A percentile compares a stretch with the other conserved stretches of the same genome.
Evolutionary conservation across 2,329 filamentous ascomycete species (phyloP).

Genomic region (Epichloe gansuensis): DNA sequence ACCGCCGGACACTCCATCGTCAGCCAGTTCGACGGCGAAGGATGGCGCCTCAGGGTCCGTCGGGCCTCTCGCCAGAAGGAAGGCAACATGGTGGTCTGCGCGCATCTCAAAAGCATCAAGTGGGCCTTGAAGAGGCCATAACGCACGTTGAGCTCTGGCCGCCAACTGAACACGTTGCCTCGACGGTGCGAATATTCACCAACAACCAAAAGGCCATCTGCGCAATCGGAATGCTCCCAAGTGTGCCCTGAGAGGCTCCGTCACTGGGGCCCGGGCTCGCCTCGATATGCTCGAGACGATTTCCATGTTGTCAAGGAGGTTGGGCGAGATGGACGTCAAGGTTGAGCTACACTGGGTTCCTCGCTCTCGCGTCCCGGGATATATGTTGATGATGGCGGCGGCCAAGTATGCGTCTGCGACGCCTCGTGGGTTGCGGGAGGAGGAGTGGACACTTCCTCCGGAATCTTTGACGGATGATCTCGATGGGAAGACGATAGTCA

Average conservation of each 20-base stretch:
- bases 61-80: not conserved
- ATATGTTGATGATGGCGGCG: not conserved
- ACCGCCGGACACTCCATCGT: not conserved
- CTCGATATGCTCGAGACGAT: not conserved
- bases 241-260: not conserved
- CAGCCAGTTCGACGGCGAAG: not conserved
- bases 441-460: not conserved
- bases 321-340: not conserved
- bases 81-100: too few species aligned
- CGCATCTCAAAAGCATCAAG: not conserved
- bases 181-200: not conserved
- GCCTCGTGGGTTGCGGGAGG: not conserved
- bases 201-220: not conserved
- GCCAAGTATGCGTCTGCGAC: not conserved
- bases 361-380: not conserved
- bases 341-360: not conserved
- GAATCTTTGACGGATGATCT: not conserved
- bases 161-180: not conserved
- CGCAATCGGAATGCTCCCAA: not conserved
- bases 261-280: not conserved
- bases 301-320: not conserved
- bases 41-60: not conserved
- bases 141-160: not conserved
- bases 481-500: not conserved
- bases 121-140: not conserved